Conservation (phyloP, 2,329 filamentous ascomycete genomes). For the Chrysosporium keratinophilum region DNA sequence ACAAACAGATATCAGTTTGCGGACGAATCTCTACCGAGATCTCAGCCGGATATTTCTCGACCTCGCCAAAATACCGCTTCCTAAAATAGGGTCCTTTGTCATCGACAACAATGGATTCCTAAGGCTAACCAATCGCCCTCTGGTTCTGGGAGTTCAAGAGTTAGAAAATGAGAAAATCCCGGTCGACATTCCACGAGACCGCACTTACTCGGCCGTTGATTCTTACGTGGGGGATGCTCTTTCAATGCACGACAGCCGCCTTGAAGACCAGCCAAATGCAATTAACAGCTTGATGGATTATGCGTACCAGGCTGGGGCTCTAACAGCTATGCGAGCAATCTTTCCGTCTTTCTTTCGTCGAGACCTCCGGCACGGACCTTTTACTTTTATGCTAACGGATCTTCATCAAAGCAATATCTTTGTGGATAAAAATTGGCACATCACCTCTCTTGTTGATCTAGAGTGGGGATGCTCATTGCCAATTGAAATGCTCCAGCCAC, state of each 20-base stretch:
- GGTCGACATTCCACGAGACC: slow-evolving; percentile 19
- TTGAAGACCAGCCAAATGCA: slow-evolving; percentile 23
- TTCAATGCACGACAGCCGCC: slow-evolving; percentile 21
- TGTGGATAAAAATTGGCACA: slow-evolving; percentile 29
- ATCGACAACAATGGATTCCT: slow-evolving; percentile 23
- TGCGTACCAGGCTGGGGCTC: slow-evolving; percentile 15
- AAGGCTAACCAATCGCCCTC: slow-evolving; percentile 20
- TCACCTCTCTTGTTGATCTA: slow-evolving; percentile 28
- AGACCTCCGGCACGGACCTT: slow-evolving; percentile 21
- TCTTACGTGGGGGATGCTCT: slow-evolving; percentile 23
- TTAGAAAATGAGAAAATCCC: slow-evolving; percentile 24
- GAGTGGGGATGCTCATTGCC: slow-evolving; percentile 26
- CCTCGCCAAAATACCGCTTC: slow-evolving; percentile 19
- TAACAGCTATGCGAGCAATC: slow-evolving; percentile 23
- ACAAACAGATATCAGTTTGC: slow-evolving; percentile 17
- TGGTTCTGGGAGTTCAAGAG: slow-evolving; percentile 20
- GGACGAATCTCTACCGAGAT: slow-evolving; percentile 19
- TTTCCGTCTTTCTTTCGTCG: slow-evolving; percentile 17
- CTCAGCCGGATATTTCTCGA: slow-evolving; percentile 19
- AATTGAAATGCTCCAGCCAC: slow-evolving; percentile 24
- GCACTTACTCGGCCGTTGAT: slow-evolving; percentile 21
- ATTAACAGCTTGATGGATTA: slow-evolving; percentile 4
- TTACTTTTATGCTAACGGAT: slow-evolving; percentile 28
- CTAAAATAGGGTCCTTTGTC: slow-evolving; percentile 28
- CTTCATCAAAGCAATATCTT: slow-evolving; percentile 23